Base-by-base conservation (phyloP, 495 filamentous ascomycete genomes). In the Tuber borchii region DNA sequence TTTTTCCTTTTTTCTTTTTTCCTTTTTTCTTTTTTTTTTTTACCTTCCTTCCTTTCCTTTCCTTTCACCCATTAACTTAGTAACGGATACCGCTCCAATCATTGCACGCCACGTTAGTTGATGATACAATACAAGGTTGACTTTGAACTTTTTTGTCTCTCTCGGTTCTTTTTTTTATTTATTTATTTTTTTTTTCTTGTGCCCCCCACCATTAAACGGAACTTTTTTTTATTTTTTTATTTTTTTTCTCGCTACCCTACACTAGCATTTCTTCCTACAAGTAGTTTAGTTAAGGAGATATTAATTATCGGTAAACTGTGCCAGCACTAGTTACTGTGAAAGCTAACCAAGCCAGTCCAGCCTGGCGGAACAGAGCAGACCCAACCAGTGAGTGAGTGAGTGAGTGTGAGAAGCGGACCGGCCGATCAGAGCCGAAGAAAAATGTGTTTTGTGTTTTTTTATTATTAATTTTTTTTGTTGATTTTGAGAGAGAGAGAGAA, bases 61-160 rank as follows among this genome's bases (percentile, higher is more conserved):
- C 26, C 2, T 31, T 65, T n/a, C 48, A 9, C 56, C 56, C n/a
- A 65, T 65, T 31, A 65, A 65, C 56, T 65, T 65, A 2, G 75
- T 75, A 72, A 81, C 78, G 79, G 75, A 74, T 81, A 73, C 75
- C 77, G 51, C 75, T 73, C 81, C 81, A 82, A 82, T 82, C 80
- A 82, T 37, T 70, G 75, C 26, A 68, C 81, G 81, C 81, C 81
- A 82, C 81, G 81, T 80, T 71, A 5, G 3, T 40, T 78, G 77
- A 37, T 37, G 34, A 37, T 37, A 37, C 34, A 37, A 37, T 37
- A 37, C 73, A 75, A 73, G 80, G 73, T 76, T 78, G 39, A 40
- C 39, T 40, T 40, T 40, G 39, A 40, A 40, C 71, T 65, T 39
- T 72, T 65, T 39, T 72, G 72, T 76, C 45, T 72, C 70, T 80